phyloP scores from a whole-genome alignment of 2,329 filamentous ascomycete genomes.

The Cercospora janseana region DNA sequence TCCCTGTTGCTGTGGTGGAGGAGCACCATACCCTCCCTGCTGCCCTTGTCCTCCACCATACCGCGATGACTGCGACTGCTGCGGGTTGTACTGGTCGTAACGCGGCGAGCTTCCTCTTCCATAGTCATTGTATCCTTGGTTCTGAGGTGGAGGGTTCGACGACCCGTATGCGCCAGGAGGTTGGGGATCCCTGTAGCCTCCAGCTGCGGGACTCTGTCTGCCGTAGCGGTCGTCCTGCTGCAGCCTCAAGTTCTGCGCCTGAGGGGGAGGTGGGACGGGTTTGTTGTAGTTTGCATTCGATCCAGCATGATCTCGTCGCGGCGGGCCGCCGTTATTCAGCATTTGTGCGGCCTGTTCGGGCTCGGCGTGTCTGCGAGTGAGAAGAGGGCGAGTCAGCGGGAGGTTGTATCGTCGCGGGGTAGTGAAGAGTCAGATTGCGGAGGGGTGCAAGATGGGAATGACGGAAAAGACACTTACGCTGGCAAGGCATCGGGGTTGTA shows the following conservation, averaged over 20 bases:
- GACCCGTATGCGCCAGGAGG: slow-evolving; percentile 42
- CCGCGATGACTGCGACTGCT: slow-evolving; percentile 18
- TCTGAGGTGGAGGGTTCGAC: slow-evolving; percentile 31
- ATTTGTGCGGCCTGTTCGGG: slow-evolving; percentile 58
- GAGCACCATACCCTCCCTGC: slow-evolving; percentile 17
- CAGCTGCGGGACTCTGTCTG: slow-evolving; percentile 32
- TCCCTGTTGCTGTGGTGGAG: slow-evolving; percentile 11
- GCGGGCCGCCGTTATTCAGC: slow-evolving; percentile 33
- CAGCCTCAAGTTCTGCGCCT: slow-evolving; percentile 37
- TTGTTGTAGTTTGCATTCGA: slow-evolving; percentile 45
- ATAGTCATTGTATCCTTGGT: slow-evolving; percentile 36
- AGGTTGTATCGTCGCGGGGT: slow-evolving; percentile 2
- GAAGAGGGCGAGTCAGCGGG: slow-evolving; percentile 26
- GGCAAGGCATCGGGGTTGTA: slow-evolving; percentile 95
- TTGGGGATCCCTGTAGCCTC: slow-evolving; percentile 28
- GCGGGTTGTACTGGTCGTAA: slow-evolving; percentile 38
- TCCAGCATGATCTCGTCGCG: slow-evolving; percentile 34
- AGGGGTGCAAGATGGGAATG: slow-evolving; percentile 1
- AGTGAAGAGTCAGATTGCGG: slow-evolving; percentile 8
- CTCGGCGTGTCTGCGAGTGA: slow-evolving; percentile 63
- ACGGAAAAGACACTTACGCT: slow-evolving; percentile 60
- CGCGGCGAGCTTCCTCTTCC: slow-evolving; percentile 33
- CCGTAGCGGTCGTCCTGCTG: slow-evolving; percentile 41
- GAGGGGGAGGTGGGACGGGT: slow-evolving; percentile 39
- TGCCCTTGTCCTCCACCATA: slow-evolving; percentile 25